Conservation (phyloP, 73 alveolate genomes). For the Paraurostyla sp. region DNA sequence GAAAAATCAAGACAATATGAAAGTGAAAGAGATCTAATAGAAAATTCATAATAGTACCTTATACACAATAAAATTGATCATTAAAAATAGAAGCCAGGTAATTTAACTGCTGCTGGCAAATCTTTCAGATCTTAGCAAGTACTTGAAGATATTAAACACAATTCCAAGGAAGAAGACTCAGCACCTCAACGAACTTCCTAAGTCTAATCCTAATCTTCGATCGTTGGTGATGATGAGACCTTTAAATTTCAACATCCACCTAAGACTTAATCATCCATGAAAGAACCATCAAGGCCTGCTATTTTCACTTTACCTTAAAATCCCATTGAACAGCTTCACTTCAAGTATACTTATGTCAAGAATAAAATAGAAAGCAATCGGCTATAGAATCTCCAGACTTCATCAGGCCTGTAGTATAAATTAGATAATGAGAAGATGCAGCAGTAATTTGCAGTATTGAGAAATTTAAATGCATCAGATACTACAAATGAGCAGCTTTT, state of each 20-base stretch:
- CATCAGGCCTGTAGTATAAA: neutral
- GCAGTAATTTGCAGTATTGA: neutral
- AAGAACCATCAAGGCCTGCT: neutral
- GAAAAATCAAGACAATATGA: neutral
- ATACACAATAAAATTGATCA: neutral
- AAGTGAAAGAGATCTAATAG: neutral
- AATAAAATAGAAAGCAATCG: slow-evolving; percentile 18
- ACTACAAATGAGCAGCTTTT: neutral
- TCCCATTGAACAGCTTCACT: neutral
- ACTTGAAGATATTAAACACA: too few relatives aligned
- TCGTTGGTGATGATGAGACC: neutral
- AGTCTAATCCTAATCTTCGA: neutral
- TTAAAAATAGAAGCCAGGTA: neutral
- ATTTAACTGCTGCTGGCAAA: too few relatives aligned
- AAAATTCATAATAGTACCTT: neutral
- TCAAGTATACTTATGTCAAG: neutral
- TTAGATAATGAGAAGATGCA: neutral
- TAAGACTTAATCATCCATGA: too few relatives aligned
- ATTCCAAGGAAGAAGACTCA: too few relatives aligned
- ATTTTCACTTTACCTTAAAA: slow-evolving; percentile 12
- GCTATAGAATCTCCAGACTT: neutral
- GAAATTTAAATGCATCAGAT: neutral
- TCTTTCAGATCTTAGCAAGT: too few relatives aligned
- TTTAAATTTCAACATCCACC: neutral
- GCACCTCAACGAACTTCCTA: neutral